Evolutionary conservation across 768 basidiomycete species (phyloP), one percentile per base, ranked within the genome.

Genomic region (Dacryopinax spathularia): DNA sequence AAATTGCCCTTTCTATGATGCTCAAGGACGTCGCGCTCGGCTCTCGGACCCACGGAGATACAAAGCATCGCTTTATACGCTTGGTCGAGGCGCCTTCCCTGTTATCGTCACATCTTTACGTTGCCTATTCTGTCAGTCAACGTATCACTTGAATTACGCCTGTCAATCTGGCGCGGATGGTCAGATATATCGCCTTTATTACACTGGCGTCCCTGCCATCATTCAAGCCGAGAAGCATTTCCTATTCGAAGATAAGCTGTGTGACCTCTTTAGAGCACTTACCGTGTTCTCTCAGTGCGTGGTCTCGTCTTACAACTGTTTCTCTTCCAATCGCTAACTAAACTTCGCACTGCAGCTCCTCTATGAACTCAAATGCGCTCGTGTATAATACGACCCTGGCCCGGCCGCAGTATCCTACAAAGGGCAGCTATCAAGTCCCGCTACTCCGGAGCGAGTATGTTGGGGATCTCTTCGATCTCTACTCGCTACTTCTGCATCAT

Each of bases 381-480:
- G 5, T 41, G 6, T 41, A 41, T 22, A 6, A 41, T 22, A 4
- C 5, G 7, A 41, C 39, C 6, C 18, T 41, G 39, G 5, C 39
- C 18, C n/a, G n/a, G 18, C 5, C 16, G 5, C 16, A 18, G 22
- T 5, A 15, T 18, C 39, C 18, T 18, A 6, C 4, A 5, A 18
- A 22, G 16, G 39, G 39, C 39, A 41, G 39, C 7, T 18, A 41
- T 18, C n/a, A n/a, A n/a, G n/a, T n/a, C n/a, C n/a, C 39, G 7
- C 39, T 18, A 6, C 39, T 41, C 22, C 39, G 18, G 4, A 6
- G 7, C 7, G 61, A 37, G 33, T 20, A 65, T 22, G 59, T 65
- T 12, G 36, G 34, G 35, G 61, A 65, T 33, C 34, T 33, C 6
- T 65, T 65, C 64, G 62, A 31, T 37, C 1, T 61, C 7, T 48